Conservation (phyloP, 2,329 filamentous ascomycete species). For the Rhynchosporium secalis region DNA sequence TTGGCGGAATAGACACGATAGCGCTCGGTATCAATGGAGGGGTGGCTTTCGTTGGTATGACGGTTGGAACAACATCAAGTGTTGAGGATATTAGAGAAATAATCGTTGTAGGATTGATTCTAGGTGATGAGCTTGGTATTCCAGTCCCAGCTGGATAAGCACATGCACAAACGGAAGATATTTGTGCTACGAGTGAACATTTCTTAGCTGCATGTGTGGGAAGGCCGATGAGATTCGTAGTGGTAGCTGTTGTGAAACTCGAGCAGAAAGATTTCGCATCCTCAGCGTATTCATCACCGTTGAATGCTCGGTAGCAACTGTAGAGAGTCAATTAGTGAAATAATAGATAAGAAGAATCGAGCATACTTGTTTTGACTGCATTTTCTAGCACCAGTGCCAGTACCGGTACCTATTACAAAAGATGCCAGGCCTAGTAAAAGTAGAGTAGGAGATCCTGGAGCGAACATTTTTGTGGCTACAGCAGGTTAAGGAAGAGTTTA, state of each 20-base stretch:
- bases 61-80: background rate
- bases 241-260: constrained; percentile 24
- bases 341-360: no score
- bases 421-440: constrained; percentile 9
- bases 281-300: constrained; percentile 20
- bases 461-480: background rate
- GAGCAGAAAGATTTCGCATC: constrained; percentile 24
- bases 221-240: constrained; percentile 19
- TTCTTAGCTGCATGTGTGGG: constrained; percentile 17
- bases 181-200: constrained; percentile 19
- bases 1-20: background rate
- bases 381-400: background rate
- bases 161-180: constrained; percentile 27
- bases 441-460: background rate
- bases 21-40: background rate
- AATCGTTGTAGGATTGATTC: background rate
- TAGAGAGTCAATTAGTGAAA: background rate
- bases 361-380: constrained; percentile 8
- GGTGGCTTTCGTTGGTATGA: background rate
- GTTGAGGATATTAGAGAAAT: background rate
- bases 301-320: constrained; percentile 28
- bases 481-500: no score
- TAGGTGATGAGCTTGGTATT: background rate
- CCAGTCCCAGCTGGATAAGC: constrained; percentile 19
- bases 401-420: background rate